Percentiles rank a stretch among this genome's conserved stretches.
These are phyloP conservation scores for Leccinum disarticulatum DNA, from an alignment of 768 basidiomycete species.

Conservation along the genomic window DNA sequence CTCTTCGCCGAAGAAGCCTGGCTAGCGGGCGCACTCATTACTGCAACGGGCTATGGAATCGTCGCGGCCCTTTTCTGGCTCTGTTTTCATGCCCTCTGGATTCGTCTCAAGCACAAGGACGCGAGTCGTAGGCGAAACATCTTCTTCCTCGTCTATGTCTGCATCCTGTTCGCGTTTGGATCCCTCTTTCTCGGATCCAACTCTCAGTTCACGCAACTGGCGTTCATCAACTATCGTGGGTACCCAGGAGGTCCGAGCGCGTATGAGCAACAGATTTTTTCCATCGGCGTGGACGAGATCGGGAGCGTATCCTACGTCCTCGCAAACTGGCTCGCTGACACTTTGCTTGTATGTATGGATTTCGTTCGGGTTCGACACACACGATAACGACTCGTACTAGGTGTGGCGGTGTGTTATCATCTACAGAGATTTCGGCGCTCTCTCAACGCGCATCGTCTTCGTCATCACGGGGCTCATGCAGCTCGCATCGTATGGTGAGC, in stretches of 20 bases:
- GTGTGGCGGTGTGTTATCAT: constrained; percentile 33
- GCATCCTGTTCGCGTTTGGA: constrained; percentile 23
- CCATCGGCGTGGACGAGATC: constrained; percentile 25
- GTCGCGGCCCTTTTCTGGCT: constrained; percentile 27
- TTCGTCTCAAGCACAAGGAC: constrained; percentile 16
- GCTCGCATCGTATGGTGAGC: constrained; percentile 26
- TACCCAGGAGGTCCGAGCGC: constrained; percentile 28
- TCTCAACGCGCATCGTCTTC: constrained; percentile 18
- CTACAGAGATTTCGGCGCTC: constrained; percentile 19
- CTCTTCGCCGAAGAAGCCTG: constrained; percentile 28
- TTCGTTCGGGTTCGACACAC: neutral
- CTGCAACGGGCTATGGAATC: constrained; percentile 28
- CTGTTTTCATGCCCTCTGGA: constrained; percentile 21
- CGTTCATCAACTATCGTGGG: constrained; percentile 30
- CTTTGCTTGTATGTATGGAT: constrained; percentile 26
- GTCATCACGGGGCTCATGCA: constrained; percentile 24
- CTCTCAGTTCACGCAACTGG: constrained; percentile 30
- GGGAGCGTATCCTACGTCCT: constrained; percentile 28
- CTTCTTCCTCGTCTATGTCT: constrained; percentile 26
- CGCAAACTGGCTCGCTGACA: constrained; percentile 29
- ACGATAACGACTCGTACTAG: constrained; percentile 3
- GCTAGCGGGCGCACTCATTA: constrained; percentile 28
- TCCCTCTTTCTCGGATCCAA: constrained; percentile 29
- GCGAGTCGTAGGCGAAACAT: constrained; percentile 15
- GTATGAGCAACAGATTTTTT: constrained; percentile 29